Evolutionary conservation across 2,329 filamentous ascomycete genomes (phyloP).

Genomic region (Bipolaris oryzae): DNA sequence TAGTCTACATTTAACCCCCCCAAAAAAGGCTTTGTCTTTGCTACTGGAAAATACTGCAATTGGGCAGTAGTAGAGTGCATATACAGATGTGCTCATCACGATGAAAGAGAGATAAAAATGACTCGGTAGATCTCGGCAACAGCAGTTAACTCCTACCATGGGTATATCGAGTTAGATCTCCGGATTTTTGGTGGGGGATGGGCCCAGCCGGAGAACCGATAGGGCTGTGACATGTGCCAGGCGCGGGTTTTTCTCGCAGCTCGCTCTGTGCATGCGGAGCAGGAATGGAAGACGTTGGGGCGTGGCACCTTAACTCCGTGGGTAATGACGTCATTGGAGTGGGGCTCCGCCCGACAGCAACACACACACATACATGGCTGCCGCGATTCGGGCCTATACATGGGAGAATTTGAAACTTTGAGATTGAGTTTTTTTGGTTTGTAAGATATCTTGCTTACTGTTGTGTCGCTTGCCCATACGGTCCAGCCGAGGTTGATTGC

Average conservation of each 20-base stretch:
- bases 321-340: conserved; percentile 1
- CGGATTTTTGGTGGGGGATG: neutral
- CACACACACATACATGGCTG: neutral
- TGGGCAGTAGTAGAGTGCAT: too few species aligned
- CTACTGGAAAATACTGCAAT: neutral
- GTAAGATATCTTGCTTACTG: neutral
- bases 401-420: too few species aligned
- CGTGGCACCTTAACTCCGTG: neutral
- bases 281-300: neutral
- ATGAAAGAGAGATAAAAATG: neutral
- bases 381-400: conserved; percentile 4
- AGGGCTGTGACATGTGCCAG: conserved; percentile 4
- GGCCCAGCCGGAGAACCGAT: neutral
- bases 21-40: too few species aligned
- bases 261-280: too few species aligned
- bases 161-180: neutral
- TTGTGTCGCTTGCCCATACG: neutral
- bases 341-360: neutral
- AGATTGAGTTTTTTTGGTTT: neutral
- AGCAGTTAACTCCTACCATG: neutral
- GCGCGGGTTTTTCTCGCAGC: neutral
- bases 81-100: neutral
- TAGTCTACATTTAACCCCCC: too few species aligned
- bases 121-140: conserved; percentile 2
- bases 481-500: neutral